Percentiles rank a stretch among this genome's conserved stretches.
Evolutionary conservation across 2,329 filamentous ascomycete genomes (phyloP).

Genomic region (Colletotrichum tanaceti): DNA sequence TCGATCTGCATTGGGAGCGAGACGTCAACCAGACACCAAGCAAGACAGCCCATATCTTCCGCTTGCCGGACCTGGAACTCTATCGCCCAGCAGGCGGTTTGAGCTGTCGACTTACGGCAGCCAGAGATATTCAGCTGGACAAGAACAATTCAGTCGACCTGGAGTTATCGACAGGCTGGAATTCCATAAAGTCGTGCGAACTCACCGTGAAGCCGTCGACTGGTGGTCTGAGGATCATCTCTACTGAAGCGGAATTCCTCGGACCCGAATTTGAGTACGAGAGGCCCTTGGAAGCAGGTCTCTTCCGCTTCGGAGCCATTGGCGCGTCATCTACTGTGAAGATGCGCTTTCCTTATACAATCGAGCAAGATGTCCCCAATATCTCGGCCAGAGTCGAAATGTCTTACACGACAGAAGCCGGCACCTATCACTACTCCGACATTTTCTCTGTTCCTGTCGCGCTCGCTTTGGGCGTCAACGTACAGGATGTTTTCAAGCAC

Average conservation of each 20-base stretch:
- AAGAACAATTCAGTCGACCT: conserved; percentile 82
- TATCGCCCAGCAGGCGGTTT: conserved; percentile 79
- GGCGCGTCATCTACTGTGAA: conserved; percentile 59
- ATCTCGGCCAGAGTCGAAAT: conserved; percentile 82
- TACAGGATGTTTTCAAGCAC: conserved; percentile 94
- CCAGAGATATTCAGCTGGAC: conserved; percentile 81
- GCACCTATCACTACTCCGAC: conserved; percentile 72
- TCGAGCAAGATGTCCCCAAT: conserved; percentile 79
- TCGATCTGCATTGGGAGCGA: conserved; percentile 74
- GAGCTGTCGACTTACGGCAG: conserved; percentile 73
- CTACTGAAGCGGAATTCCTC: conserved; percentile 66
- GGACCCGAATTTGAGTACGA: conserved; percentile 56
- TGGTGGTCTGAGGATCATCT: conserved; percentile 72
- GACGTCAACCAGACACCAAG: conserved; percentile 61
- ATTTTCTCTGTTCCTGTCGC: conserved; percentile 75
- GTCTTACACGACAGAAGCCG: conserved; percentile 75
- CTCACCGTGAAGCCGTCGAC: conserved; percentile 73
- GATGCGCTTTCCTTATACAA: conserved; percentile 82
- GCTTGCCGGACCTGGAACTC: conserved; percentile 72
- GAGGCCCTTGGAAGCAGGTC: conserved; percentile 64
- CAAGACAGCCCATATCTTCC: conserved; percentile 64
- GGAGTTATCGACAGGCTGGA: conserved; percentile 78
- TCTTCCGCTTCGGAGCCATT: conserved; percentile 64
- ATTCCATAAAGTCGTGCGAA: conserved; percentile 70
- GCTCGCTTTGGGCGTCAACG: conserved; percentile 91